These are phyloP conservation scores for Nitzschia putrida DNA, from an alignment of 108 stramenopile species.

Conservation along the genomic window DNA sequence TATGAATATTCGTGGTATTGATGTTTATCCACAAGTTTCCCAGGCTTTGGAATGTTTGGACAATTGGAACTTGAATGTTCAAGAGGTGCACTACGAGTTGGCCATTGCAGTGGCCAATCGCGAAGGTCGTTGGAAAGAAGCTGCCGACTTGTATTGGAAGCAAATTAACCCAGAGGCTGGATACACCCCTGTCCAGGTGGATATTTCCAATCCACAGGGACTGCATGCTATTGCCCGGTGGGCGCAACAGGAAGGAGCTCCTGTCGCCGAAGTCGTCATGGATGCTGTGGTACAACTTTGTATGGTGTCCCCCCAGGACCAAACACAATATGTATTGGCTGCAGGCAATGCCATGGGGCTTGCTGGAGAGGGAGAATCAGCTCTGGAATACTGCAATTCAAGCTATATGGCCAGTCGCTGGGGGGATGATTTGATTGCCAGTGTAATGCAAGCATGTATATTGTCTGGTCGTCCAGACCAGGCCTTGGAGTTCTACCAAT, in stretches of 20 bases:
- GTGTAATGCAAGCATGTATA: slow-evolving; percentile 69
- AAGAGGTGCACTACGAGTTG: slow-evolving; percentile 54
- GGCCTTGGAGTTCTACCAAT: slow-evolving; percentile 50
- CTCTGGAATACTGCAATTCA: slow-evolving; percentile 53
- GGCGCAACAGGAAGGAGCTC: slow-evolving; percentile 20
- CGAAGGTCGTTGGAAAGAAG: slow-evolving; percentile 62
- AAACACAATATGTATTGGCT: slow-evolving; percentile 63
- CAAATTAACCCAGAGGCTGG: slow-evolving; percentile 67
- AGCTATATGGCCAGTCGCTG: slow-evolving; percentile 27
- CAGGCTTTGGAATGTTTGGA: slow-evolving; percentile 43
- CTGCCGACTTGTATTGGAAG: slow-evolving; percentile 56
- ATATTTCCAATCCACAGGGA: slow-evolving; percentile 50
- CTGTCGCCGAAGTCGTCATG: slow-evolving; percentile 54
- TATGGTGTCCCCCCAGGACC: slow-evolving; percentile 76
- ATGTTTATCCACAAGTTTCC: slow-evolving; percentile 2
- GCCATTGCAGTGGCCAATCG: slow-evolving; percentile 57
- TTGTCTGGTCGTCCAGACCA: slow-evolving; percentile 42
- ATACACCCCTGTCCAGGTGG: slow-evolving; percentile 43
- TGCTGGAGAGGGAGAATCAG: slow-evolving; percentile 64
- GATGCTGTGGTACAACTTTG: slow-evolving; percentile 70
- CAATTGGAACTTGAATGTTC: slow-evolving; percentile 58
- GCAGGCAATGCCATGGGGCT: slow-evolving; percentile 84
- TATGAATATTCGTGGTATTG: neutral
- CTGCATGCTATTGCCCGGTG: slow-evolving; percentile 61
- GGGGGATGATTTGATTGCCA: slow-evolving; percentile 58